Base-by-base conservation (phyloP, 805 yeast genomes). In the Kazachstania psychrophila region DNA sequence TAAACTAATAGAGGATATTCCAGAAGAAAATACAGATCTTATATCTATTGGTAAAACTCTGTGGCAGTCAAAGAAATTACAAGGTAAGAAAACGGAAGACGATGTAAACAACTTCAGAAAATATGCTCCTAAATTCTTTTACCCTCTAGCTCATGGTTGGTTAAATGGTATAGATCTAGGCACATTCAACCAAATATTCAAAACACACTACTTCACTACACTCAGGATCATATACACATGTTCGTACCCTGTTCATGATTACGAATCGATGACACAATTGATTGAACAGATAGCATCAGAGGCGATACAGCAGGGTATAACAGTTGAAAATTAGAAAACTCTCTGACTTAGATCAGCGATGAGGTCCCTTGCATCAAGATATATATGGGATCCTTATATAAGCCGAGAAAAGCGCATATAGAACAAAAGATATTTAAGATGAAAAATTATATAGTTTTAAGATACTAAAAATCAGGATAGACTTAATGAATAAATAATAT, bases 71-170 rank as follows among this genome's bases (percentile, higher is more conserved):
- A 51, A 47, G 22, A 64, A 60, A 41, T 42, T 66, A 17, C 41
- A 39, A 10, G 28, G 20, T 1, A 11, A 25, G 2, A 16, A 3
- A 25, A 23, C 16, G 28, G 22, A 8, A 33, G 9, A 10, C 16
- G 18, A 28, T 11, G n/a, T n/a, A n/a, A 64, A 64, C 34, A 49
- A 48, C 11, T 64, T 65, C 37, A 51, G 59, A 23, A 56, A 47
- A 28, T 56, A 68, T 9, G 70, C 75, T 1, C 45, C 58, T 3
- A 45, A 49, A 13, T 75, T 72, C 37, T 76, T 66, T 45, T 74
- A 69, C 42, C 79, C 81, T 0, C 53, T 76, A 28, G 64, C 71
- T 0, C 68, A 67, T 37, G 69, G 70, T 1, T 73, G 78, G 79
- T 49, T 69, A 30, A 70, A 68, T 37, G 70, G 73, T 8, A 67